A percentile compares a stretch with the other conserved stretches of the same genome.
Conservation (phyloP, 441 rosid genomes). For the Breynia disticha region DNA sequence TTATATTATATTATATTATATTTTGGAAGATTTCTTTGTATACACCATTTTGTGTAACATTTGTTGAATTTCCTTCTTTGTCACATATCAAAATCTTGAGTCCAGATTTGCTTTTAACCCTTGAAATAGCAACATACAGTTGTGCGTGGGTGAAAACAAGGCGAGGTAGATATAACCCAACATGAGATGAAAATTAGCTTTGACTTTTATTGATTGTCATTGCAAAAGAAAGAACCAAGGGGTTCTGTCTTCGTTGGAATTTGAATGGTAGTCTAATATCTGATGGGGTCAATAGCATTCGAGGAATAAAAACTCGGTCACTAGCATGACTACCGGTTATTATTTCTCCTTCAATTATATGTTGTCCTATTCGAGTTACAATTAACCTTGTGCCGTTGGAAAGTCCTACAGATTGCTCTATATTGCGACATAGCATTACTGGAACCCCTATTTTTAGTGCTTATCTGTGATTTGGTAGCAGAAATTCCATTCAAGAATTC, state of each 20-base stretch:
- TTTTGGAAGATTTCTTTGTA: background rate
- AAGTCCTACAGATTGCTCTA: background rate
- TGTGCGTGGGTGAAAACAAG: background rate
- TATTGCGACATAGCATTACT: background rate
- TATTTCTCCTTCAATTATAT: background rate
- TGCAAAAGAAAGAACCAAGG: background rate
- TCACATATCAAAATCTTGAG: background rate
- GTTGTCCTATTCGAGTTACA: background rate
- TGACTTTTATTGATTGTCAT: constrained; percentile 10
- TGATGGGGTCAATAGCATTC: background rate
- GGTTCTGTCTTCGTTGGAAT: background rate
- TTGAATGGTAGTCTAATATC: background rate
- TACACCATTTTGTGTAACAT: background rate
- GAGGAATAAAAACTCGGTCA: background rate
- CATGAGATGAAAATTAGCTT: background rate
- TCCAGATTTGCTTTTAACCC: background rate
- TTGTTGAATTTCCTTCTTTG: background rate
- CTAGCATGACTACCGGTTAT: background rate
- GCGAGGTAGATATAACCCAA: constrained; percentile 1
- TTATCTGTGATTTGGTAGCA: background rate
- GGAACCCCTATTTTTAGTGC: background rate
- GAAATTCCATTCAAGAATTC: background rate
- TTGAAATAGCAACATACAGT: constrained; percentile 1
- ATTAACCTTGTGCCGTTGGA: background rate
- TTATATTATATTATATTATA: too few relatives aligned